Evolutionary conservation across 2,329 filamentous ascomycete genomes (phyloP).

Genomic region (Fusarium pilosicola): DNA sequence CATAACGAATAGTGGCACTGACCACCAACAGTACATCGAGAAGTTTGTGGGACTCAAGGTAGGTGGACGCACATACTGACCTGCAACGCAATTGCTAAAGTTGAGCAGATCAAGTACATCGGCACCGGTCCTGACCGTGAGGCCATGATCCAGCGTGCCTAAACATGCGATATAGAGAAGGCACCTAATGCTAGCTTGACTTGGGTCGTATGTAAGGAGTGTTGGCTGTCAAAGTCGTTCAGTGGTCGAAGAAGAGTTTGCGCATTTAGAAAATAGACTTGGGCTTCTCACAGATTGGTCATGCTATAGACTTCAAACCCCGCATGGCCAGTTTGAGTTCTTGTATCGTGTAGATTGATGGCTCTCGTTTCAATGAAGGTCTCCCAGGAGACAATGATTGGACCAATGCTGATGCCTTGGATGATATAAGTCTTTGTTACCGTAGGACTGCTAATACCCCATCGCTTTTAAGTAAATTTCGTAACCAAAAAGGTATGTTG

Average conservation of each 20-base stretch:
- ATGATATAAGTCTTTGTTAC: neutral
- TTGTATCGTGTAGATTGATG: neutral
- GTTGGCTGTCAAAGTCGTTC: conserved; percentile 21
- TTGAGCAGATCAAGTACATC: neutral
- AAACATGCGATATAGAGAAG: conserved; percentile 7
- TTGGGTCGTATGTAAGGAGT: conserved; percentile 18
- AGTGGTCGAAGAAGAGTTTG: conserved; percentile 13
- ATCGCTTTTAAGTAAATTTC: neutral
- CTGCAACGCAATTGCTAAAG: neutral
- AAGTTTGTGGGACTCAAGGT: neutral
- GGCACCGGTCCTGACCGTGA: neutral
- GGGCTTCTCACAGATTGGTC: conserved; percentile 10
- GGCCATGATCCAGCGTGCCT: neutral
- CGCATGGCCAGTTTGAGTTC: neutral
- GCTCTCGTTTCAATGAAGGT: neutral
- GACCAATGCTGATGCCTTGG: neutral
- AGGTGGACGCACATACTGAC: neutral
- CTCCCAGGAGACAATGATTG: neutral
- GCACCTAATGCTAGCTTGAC: conserved; percentile 8
- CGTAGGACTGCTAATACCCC: neutral
- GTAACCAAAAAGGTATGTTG: neutral
- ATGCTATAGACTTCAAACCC: neutral
- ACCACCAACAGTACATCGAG: neutral
- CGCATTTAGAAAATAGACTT: conserved; percentile 24
- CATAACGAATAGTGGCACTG: neutral